Base-by-base conservation (phyloP, 352 stramenopile species). In the Pythium vanterpoolii region DNA sequence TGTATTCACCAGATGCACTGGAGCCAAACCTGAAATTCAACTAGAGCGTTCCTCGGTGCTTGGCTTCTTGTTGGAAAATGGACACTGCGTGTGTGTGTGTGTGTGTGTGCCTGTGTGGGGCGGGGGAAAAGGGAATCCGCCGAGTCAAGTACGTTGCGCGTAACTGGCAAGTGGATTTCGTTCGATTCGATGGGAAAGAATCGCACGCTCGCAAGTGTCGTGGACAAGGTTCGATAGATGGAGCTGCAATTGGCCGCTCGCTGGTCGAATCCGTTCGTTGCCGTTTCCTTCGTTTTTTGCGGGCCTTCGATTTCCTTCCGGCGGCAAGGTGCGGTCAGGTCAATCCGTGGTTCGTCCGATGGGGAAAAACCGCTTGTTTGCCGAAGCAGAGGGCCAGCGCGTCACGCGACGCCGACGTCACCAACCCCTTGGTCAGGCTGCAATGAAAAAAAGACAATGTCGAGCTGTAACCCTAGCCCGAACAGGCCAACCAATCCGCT, bases 361-460 rank as follows among this genome's bases (percentile, higher is more conserved):
- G 39, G 45, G 36, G 51, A 51, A 53, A 38, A 48, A 21, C 23
- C 38, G 24, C 48, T 39, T 40, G 19, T 16, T n/a, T 24, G 47
- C 24, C 19, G 46, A 36, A 59, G 49, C 24, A 27, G 34, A 49
- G 50, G 28, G 43, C 38, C 42, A 66, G 59, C 59, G 59, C 60
- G 60, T 67, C 60, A 67, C 60, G 50, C 39, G 42, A 47, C 19
- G 36, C 46, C 60, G 60, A 67, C 60, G 60, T 67, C 60, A 67
- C 52, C 60, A 58, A 67, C 45, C 51, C 51, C 46, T 67, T 23
- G 44, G 0, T 5, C 23, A 6, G 1, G 38, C 4, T 58, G 43
- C 21, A 61, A 62, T 16, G 13, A 30, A 51, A 52, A 28, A 47
- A 42, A 46, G 46, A 18, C 19, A 51, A 50, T 30, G 10, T 10